Evolutionary conservation across 2,329 filamentous ascomycete species (phyloP).

Genomic region (Ophiostoma ips): DNA sequence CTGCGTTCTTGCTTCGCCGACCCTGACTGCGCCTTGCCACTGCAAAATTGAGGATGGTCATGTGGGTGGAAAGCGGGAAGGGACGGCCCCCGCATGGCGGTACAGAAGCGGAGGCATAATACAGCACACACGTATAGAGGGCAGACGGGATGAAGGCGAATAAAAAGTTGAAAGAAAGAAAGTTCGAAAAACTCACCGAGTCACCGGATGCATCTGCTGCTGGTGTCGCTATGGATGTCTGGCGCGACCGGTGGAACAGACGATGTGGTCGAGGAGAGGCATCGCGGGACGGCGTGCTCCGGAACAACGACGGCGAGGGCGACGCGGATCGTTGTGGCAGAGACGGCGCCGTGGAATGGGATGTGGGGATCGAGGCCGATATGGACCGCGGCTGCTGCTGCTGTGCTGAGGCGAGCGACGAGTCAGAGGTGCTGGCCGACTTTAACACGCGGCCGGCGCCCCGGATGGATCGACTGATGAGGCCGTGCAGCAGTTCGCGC

Average conservation of each 20-base stretch:
- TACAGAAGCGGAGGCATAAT: no score
- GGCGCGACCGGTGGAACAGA: not conserved
- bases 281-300: not conserved
- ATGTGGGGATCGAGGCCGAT: not conserved
- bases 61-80: no score
- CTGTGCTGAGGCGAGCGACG: not conserved
- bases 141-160: no score
- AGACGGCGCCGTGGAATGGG: not conserved
- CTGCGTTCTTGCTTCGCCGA: no score
- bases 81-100: no score
- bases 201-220: not conserved
- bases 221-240: not conserved
- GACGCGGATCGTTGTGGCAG: not conserved
- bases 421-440: slow-evolving; percentile 11
- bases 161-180: no score
- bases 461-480: slow-evolving; percentile 16
- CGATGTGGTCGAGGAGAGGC: not conserved
- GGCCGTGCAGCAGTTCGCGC: slow-evolving; percentile 18
- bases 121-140: no score
- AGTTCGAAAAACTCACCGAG: no score
- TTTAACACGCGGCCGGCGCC: slow-evolving; percentile 9
- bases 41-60: no score
- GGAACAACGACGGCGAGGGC: not conserved
- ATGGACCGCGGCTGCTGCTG: not conserved
- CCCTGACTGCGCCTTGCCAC: no score